Conservation (phyloP, 805 yeast species). For the Candida nitratophila region DNA sequence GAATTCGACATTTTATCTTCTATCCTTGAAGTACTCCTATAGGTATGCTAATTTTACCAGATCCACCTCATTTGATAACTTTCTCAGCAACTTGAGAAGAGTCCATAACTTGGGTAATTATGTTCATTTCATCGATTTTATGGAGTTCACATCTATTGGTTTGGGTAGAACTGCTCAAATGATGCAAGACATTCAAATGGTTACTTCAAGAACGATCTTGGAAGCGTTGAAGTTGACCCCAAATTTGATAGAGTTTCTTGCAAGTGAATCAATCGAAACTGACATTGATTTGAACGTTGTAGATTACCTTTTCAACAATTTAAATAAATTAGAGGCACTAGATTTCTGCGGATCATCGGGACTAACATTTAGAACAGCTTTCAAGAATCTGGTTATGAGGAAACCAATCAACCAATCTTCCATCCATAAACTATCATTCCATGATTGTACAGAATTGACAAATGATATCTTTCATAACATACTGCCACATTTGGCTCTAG, state of each 20-base stretch:
- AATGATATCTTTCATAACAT: constrained; percentile 46
- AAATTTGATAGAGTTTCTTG: constrained; percentile 69
- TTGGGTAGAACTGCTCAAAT: constrained; percentile 82
- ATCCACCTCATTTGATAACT: constrained; percentile 71
- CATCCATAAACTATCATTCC: constrained; percentile 57
- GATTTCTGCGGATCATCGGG: constrained; percentile 90
- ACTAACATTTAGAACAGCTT: constrained; percentile 50
- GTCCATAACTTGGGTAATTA: constrained; percentile 40
- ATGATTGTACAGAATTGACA: constrained; percentile 79
- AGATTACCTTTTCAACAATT: constrained; percentile 43
- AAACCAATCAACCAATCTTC: constrained; percentile 8
- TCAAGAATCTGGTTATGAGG: constrained; percentile 33
- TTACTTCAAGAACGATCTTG: constrained; percentile 65
- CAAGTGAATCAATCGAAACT: constrained; percentile 78
- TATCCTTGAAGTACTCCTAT: constrained; percentile 52
- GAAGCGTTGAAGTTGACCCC: constrained; percentile 58
- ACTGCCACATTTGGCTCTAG: constrained; percentile 51
- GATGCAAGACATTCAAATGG: constrained; percentile 90
- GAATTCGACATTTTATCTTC: constrained; percentile 49
- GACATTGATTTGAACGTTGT: constrained; percentile 64
- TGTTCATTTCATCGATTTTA: constrained; percentile 76
- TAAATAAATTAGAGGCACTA: constrained; percentile 54
- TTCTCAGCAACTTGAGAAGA: constrained; percentile 47
- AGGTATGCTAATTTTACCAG: constrained; percentile 69
- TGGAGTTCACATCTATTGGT: constrained; percentile 84